Percentiles rank a stretch among this genome's conserved stretches.
These are phyloP conservation scores for Amanita muscaria DNA, from an alignment of 768 basidiomycete species.

Conservation along the genomic window DNA sequence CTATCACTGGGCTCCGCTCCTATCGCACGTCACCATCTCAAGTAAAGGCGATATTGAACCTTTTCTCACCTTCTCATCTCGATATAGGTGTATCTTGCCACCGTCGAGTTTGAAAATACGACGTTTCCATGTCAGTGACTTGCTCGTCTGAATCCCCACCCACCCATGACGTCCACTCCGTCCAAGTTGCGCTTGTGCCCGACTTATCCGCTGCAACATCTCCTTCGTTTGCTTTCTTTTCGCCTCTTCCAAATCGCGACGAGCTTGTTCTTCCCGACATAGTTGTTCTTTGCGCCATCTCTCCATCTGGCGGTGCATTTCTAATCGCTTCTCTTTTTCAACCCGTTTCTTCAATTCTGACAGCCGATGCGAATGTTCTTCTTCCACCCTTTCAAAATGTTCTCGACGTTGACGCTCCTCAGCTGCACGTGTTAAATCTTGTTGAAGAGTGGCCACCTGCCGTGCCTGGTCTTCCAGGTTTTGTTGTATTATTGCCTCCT, in stretches of 20 bases:
- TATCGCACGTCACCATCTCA: no score
- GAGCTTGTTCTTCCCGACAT: conserved; percentile 33
- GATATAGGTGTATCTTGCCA: conserved; percentile 38
- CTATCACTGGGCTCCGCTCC: conserved; percentile 31
- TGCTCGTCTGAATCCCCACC: conserved; percentile 51
- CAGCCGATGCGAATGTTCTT: conserved; percentile 34
- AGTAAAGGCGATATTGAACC: no score
- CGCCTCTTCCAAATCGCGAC: conserved; percentile 34
- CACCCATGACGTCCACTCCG: conserved; percentile 37
- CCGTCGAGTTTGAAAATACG: conserved; percentile 53
- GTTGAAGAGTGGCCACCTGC: conserved; percentile 29
- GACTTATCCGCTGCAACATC: conserved; percentile 38
- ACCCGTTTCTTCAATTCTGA: conserved; percentile 38
- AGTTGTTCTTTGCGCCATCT: conserved; percentile 45
- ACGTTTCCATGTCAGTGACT: conserved; percentile 51
- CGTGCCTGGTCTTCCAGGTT: conserved; percentile 36
- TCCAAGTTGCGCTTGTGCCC: conserved; percentile 34
- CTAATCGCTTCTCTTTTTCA: conserved; percentile 39
- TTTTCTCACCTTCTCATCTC: conserved; percentile 38
- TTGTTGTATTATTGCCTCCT: conserved; percentile 32
- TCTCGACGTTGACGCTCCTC: conserved; percentile 30
- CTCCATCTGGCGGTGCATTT: conserved; percentile 43
- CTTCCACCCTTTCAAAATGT: conserved; percentile 33
- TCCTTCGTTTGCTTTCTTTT: conserved; percentile 32
- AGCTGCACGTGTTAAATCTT: conserved; percentile 30